A percentile compares a stretch with the other conserved stretches of the same genome.
phyloP scores from a whole-genome alignment of 352 stramenopile species.

The Phytophthora foliorum region DNA sequence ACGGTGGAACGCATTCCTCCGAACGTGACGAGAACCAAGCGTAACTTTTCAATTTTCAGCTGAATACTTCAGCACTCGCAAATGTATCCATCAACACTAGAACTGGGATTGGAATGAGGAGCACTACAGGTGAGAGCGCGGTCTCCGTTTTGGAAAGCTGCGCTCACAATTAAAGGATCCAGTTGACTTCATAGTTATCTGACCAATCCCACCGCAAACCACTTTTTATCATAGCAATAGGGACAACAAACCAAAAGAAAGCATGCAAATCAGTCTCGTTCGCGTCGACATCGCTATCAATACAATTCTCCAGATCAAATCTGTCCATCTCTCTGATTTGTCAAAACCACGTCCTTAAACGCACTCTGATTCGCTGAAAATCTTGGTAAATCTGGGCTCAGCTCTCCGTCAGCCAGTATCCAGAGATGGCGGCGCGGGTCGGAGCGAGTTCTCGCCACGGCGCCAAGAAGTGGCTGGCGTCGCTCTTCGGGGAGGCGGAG shows the following conservation, averaged over 20 bases:
- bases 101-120: constrained; percentile 77
- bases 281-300: constrained; percentile 2
- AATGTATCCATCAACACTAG: background rate
- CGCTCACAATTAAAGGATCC: constrained; percentile 86
- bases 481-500: constrained; percentile 71
- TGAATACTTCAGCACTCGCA: constrained; percentile 65
- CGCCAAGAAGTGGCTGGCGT: constrained; percentile 85
- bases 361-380: constrained; percentile 7
- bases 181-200: constrained; percentile 93
- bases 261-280: constrained; percentile 22
- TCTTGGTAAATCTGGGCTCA: background rate
- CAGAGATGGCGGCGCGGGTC: constrained; percentile 58
- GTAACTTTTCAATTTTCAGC: constrained; percentile 89
- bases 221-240: too few species aligned
- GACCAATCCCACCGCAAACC: constrained; percentile 51
- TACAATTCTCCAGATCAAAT: background rate
- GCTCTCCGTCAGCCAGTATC: constrained; percentile 22
- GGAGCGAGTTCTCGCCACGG: constrained; percentile 57
- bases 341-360: constrained; percentile 4
- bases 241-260: too few species aligned
- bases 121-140: constrained; percentile 76
- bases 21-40: constrained; percentile 88
- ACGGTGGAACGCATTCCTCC: constrained; percentile 86
- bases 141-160: constrained; percentile 75
- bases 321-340: background rate